Conservation (phyloP, 2,329 filamentous ascomycete species). For the Colletotrichum zoysiae region DNA sequence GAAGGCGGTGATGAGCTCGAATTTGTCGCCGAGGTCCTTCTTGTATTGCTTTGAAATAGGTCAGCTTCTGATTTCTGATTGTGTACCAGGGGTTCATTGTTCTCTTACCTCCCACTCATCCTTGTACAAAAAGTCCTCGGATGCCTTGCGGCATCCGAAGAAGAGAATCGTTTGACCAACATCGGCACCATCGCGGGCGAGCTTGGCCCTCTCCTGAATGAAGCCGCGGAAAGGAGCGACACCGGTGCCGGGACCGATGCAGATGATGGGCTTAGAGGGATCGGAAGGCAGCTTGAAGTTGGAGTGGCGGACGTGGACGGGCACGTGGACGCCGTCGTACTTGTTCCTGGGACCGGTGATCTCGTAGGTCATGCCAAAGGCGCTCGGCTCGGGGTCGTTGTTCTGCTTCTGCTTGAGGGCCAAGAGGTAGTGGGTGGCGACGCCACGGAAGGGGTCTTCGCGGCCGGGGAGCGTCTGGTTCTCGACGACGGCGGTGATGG, state of each 20-base stretch:
- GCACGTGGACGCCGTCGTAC: conserved; percentile 94
- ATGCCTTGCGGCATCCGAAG: conserved; percentile 89
- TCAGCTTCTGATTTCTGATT: conserved; percentile 11
- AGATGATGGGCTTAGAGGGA: conserved; percentile 92
- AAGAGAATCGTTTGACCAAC: conserved; percentile 93
- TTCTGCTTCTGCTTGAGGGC: conserved; percentile 98
- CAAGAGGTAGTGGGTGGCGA: conserved; percentile 95
- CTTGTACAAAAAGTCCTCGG: conserved; percentile 94
- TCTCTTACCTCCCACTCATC: conserved; percentile 88
- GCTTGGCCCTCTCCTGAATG: conserved; percentile 90
- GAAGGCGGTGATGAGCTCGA: conserved; percentile 93
- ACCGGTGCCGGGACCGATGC: conserved; percentile 96
- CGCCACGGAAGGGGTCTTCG: conserved; percentile 85
- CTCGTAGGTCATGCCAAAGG: conserved; percentile 87
- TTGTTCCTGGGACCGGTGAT: conserved; percentile 94
- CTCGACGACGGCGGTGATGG: conserved; percentile 95
- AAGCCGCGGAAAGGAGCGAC: conserved; percentile 97
- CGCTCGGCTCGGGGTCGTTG: conserved; percentile 83
- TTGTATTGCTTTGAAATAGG: conserved; percentile 76
- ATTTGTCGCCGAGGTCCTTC: conserved; percentile 85
- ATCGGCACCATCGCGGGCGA: conserved; percentile 81
- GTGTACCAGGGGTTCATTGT: neutral
- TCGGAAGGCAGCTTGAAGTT: conserved; percentile 99
- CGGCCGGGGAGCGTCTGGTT: conserved; percentile 82
- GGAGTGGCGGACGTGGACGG: conserved; percentile 95